These are phyloP conservation scores for Globisporangium polare DNA, from an alignment of 352 stramenopile genomes.

Conservation along the genomic window DNA sequence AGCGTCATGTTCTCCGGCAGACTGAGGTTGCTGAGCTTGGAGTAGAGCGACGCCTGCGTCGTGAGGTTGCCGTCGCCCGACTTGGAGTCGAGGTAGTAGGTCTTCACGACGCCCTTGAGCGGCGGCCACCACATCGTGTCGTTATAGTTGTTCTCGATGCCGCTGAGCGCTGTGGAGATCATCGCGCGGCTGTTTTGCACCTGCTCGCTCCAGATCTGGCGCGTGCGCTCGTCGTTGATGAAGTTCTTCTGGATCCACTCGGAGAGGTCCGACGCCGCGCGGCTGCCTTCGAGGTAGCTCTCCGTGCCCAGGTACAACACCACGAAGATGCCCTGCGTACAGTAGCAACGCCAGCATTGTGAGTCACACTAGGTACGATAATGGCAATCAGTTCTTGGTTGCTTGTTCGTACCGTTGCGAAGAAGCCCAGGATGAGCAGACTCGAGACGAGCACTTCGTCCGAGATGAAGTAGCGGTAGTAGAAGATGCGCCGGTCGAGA, in stretches of 20 bases:
- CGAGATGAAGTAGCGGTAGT: conserved; percentile 87
- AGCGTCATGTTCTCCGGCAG: conserved; percentile 84
- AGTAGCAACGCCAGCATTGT: conserved; percentile 2
- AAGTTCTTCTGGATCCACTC: conserved; percentile 86
- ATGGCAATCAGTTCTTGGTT: no score
- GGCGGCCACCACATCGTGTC: conserved; percentile 88
- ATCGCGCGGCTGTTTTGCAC: conserved; percentile 78
- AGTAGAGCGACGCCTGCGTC: conserved; percentile 42
- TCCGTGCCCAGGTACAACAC: conserved; percentile 81
- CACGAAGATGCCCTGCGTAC: conserved; percentile 63
- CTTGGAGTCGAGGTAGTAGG: conserved; percentile 78
- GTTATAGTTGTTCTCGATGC: conserved; percentile 86
- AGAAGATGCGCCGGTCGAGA: conserved; percentile 81
- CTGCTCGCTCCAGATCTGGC: conserved; percentile 80
- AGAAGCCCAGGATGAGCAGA: conserved; percentile 80
- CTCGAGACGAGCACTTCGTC: conserved; percentile 83
- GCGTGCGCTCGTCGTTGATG: conserved; percentile 83
- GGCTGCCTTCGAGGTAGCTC: conserved; percentile 84
- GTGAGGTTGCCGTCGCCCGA: conserved; percentile 51
- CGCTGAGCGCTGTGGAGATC: conserved; percentile 70
- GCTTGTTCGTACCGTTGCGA: conserved; percentile 53
- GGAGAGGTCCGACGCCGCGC: conserved; percentile 64
- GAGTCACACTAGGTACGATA: neutral
- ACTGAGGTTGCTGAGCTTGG: conserved; percentile 27
- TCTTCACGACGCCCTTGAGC: conserved; percentile 77